Evolutionary conservation across 495 filamentous ascomycete genomes (phyloP).

Genomic region (Talaromyces wortmannii): DNA sequence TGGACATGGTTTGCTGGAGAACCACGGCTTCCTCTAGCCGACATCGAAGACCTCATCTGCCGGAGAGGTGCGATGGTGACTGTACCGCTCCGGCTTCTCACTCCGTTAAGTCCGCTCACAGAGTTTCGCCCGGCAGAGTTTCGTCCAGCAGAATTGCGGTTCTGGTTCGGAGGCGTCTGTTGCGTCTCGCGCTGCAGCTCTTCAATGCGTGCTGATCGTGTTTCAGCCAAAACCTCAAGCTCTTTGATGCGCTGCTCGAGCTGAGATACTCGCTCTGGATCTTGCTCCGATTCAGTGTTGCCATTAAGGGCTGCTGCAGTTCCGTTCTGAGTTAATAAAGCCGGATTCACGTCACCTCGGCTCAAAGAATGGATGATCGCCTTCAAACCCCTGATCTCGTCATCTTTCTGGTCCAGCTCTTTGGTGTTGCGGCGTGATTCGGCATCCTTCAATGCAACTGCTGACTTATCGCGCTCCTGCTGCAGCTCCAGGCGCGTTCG

Average conservation of each 20-base stretch:
- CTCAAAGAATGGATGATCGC: constrained; percentile 96
- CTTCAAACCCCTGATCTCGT: constrained; percentile 93
- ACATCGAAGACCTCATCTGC: constrained; percentile 31
- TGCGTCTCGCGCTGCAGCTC: constrained; percentile 85
- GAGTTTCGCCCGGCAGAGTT: constrained; percentile 9
- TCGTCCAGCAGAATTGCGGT: constrained; percentile 13
- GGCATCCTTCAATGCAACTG: constrained; percentile 49
- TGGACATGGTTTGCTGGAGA: constrained; percentile 25
- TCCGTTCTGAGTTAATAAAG: constrained; percentile 20
- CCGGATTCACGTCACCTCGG: constrained; percentile 49
- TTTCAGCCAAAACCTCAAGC: constrained; percentile 60
- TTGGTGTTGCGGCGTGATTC: constrained; percentile 45
- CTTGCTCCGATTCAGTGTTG: constrained; percentile 9
- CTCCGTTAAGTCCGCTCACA: background rate
- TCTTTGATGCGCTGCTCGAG: constrained; percentile 76
- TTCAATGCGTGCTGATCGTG: constrained; percentile 71
- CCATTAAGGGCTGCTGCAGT: background rate
- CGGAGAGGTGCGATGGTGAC: constrained; percentile 27
- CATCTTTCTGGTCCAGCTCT: constrained; percentile 89
- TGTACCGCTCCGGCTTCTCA: constrained; percentile 32
- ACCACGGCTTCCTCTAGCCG: constrained; percentile 22
- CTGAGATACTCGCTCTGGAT: constrained; percentile 25
- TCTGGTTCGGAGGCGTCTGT: constrained; percentile 61
- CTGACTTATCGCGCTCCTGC: constrained; percentile 83
- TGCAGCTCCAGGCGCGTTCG: constrained; percentile 83